Evolutionary conservation across 2,329 filamentous ascomycete species (phyloP).

Genomic region (Mollisia scopiformis): DNA sequence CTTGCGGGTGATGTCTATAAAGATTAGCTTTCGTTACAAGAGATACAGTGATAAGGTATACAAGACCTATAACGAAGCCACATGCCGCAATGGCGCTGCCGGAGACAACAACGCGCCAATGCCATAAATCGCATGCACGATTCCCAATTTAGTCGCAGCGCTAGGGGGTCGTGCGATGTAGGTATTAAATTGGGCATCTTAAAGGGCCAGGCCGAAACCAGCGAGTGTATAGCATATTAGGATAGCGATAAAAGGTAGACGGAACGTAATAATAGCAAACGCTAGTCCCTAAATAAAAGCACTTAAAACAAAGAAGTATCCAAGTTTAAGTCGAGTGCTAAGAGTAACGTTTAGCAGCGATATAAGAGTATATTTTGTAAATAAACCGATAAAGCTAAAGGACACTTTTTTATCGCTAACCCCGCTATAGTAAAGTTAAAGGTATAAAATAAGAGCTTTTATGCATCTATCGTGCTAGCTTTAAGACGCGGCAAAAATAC

Average conservation of each 20-base stretch:
- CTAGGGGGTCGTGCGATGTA: conserved; percentile 9
- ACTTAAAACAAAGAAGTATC: conserved; percentile 8
- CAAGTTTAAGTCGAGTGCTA: conserved; percentile 8
- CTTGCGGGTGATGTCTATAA: conserved; percentile 6
- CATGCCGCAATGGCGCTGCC: conserved; percentile 5
- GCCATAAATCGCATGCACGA: conserved; percentile 17
- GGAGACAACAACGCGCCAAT: conserved; percentile 11
- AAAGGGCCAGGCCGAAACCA: conserved; percentile 12
- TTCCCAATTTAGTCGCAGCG: conserved; percentile 14
- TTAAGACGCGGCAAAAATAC: not conserved
- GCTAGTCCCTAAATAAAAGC: conserved; percentile 7
- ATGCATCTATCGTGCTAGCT: conserved; percentile 16
- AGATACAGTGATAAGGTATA: conserved; percentile 12
- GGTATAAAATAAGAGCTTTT: conserved; percentile 11
- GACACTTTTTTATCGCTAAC: conserved; percentile 11
- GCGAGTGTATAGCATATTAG: conserved; percentile 6
- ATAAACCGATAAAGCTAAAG: conserved; percentile 10
- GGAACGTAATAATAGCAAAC: conserved; percentile 8
- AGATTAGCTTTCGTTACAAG: conserved; percentile 11
- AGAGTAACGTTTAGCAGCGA: conserved; percentile 12
- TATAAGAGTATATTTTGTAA: conserved; percentile 6
- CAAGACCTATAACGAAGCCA: conserved; percentile 13
- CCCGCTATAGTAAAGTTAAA: conserved; percentile 12
- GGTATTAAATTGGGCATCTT: conserved; percentile 17
- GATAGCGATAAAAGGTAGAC: conserved; percentile 10